Conservation (phyloP, 2,329 filamentous ascomycete species). For the Pochonia chlamydosporia region DNA sequence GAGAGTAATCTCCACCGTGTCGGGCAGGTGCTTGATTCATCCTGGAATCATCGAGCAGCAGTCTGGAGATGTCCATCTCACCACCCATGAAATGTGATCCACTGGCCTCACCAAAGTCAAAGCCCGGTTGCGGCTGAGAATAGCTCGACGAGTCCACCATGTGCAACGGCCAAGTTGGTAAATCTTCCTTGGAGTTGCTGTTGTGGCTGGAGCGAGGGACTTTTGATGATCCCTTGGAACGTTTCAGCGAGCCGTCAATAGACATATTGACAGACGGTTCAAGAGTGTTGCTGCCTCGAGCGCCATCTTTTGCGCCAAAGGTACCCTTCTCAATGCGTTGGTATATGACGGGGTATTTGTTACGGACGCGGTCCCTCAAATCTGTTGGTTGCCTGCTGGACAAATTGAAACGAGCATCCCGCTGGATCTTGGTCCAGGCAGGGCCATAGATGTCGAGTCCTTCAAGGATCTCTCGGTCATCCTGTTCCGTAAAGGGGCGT, state of each 20-base stretch:
- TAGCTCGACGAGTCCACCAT: constrained; percentile 24
- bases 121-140: constrained; percentile 19
- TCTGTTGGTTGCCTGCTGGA: constrained; percentile 56
- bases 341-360: constrained; percentile 57
- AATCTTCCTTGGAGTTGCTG: constrained; percentile 42
- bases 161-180: constrained; percentile 36
- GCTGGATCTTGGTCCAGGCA: constrained; percentile 60
- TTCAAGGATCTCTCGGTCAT: constrained; percentile 56
- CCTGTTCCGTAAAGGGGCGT: constrained; percentile 55
- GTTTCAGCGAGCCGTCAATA: constrained; percentile 39
- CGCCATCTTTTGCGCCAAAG: constrained; percentile 38
- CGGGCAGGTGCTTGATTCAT: constrained; percentile 18
- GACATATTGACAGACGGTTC: constrained; percentile 47
- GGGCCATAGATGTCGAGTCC: constrained; percentile 56
- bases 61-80: constrained; percentile 58
- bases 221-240: constrained; percentile 30
- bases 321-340: constrained; percentile 49
- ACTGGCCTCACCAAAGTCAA: constrained; percentile 40
- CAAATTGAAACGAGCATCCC: constrained; percentile 53
- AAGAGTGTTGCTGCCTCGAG: constrained; percentile 35
- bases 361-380: constrained; percentile 56
- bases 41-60: constrained; percentile 50
- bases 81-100: constrained; percentile 36
- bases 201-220: constrained; percentile 33
- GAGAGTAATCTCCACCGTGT: constrained; percentile 19